These are phyloP conservation scores for Fistulinella cinereoalba DNA, from an alignment of 1,284 basidiomycete genomes.

Conservation along the genomic window DNA sequence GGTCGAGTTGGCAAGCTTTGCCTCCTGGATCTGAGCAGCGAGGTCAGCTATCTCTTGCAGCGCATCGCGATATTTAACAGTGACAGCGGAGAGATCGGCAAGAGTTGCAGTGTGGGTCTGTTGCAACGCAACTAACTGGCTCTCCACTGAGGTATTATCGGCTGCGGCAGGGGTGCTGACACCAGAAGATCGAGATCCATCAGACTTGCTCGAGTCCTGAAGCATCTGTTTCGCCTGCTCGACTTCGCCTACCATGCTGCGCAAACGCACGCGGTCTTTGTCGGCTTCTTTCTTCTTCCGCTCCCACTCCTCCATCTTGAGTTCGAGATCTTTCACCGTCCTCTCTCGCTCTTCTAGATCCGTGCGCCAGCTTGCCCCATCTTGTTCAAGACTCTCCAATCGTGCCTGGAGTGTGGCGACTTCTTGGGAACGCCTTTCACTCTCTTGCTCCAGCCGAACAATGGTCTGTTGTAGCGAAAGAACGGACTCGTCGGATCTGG, in stretches of 20 bases:
- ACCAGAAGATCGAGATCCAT: slow-evolving; percentile 30
- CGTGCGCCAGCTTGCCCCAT: slow-evolving; percentile 69
- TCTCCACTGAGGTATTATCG: slow-evolving; percentile 45
- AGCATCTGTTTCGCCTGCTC: slow-evolving; percentile 65
- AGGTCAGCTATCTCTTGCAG: slow-evolving; percentile 85
- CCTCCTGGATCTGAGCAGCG: slow-evolving; percentile 78
- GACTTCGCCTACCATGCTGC: slow-evolving; percentile 66
- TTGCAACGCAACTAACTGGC: slow-evolving; percentile 64
- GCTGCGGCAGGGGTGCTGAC: slow-evolving; percentile 26
- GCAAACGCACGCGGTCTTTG: slow-evolving; percentile 63
- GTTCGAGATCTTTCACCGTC: slow-evolving; percentile 71
- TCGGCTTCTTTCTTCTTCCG: slow-evolving; percentile 62
- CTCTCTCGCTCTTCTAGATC: slow-evolving; percentile 82
- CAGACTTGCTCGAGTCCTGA: slow-evolving; percentile 39
- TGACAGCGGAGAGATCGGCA: slow-evolving; percentile 73
- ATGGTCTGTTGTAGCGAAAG: slow-evolving; percentile 67
- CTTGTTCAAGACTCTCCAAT: slow-evolving; percentile 65
- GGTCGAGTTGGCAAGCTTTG: slow-evolving; percentile 54
- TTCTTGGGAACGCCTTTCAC: slow-evolving; percentile 66
- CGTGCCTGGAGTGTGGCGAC: slow-evolving; percentile 70
- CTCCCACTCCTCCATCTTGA: slow-evolving; percentile 74
- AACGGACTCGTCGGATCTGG: slow-evolving; percentile 76
- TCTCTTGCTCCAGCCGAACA: slow-evolving; percentile 75
- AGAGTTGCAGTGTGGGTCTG: slow-evolving; percentile 78
- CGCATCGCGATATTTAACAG: slow-evolving; percentile 84